Evolutionary conservation across 805 yeast species (phyloP).

Genomic region (Wickerhamiella slavikovae): DNA sequence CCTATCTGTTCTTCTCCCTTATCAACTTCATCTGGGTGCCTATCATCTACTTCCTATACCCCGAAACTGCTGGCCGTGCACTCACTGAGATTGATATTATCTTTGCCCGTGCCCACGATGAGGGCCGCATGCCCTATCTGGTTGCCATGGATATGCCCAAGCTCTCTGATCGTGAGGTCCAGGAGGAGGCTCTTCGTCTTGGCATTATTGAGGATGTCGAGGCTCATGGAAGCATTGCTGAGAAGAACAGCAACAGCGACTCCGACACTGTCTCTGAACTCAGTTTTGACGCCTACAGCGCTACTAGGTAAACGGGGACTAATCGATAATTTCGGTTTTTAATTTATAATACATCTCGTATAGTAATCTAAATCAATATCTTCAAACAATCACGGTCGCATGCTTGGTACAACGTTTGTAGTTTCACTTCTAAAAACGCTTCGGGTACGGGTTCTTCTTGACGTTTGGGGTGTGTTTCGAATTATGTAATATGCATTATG

Average conservation of each 20-base stretch:
- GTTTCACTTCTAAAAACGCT: too few relatives aligned
- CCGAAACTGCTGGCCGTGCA: constrained; percentile 59
- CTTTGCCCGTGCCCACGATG: constrained; percentile 35
- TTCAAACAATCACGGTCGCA: too few relatives aligned
- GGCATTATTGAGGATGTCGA: constrained; percentile 23
- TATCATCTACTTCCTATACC: constrained; percentile 44
- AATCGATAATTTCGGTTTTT: too few relatives aligned
- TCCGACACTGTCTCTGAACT: not conserved
- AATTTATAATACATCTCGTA: too few relatives aligned
- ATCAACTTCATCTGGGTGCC: constrained; percentile 42
- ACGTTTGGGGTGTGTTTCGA: too few relatives aligned
- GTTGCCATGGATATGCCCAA: constrained; percentile 46
- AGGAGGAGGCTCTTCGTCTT: constrained; percentile 34
- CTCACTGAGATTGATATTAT: constrained; percentile 60
- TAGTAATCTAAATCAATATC: too few relatives aligned
- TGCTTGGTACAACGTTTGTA: too few relatives aligned
- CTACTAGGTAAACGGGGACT: too few relatives aligned
- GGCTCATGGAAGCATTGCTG: constrained; percentile 1
- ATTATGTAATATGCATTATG: too few relatives aligned
- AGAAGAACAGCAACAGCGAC: not conserved
- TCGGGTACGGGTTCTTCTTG: too few relatives aligned
- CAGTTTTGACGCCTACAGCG: not conserved
- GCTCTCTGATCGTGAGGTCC: constrained; percentile 34
- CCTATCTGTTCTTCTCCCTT: constrained; percentile 47
- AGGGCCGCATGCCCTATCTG: constrained; percentile 36